phyloP scores from a whole-genome alignment of 1,284 basidiomycete species.

The Quambalaria eucalypti region DNA sequence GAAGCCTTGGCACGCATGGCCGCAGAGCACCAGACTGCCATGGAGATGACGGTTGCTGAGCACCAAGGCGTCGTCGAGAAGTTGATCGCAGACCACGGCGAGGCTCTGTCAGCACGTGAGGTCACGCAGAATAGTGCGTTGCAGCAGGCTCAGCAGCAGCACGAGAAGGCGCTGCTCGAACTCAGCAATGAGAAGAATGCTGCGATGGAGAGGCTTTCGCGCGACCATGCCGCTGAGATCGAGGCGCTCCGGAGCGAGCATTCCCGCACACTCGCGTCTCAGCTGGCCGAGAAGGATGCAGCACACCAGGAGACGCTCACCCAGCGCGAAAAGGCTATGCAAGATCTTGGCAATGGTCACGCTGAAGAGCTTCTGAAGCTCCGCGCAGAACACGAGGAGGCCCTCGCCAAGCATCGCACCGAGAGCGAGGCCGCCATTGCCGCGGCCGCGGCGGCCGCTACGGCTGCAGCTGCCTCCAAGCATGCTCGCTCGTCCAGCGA shows the following conservation, averaged over 20 bases:
- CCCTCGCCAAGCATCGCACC: neutral
- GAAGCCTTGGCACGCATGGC: neutral
- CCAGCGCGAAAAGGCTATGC: neutral
- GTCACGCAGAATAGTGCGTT: neutral
- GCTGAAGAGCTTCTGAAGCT: neutral
- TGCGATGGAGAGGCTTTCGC: conserved; percentile 7
- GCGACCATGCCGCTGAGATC: conserved; percentile 12
- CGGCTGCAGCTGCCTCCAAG: neutral
- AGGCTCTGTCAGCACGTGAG: conserved; percentile 3
- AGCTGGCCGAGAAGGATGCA: conserved; percentile 13
- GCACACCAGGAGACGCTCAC: neutral
- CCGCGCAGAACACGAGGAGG: neutral
- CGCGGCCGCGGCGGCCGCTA: neutral
- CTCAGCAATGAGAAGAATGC: conserved; percentile 1
- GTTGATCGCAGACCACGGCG: conserved; percentile 12
- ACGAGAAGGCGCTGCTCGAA: neutral
- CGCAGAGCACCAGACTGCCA: conserved; percentile 1
- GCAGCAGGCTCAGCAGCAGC: neutral
- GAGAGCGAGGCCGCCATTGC: neutral
- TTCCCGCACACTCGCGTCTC: conserved; percentile 5
- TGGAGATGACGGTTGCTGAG: neutral
- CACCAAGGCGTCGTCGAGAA: conserved; percentile 6
- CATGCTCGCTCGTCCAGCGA: neutral
- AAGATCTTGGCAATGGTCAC: neutral
- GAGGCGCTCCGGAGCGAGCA: conserved; percentile 14